These are phyloP conservation scores for Bruguiera hainesii DNA, from an alignment of 441 rosid genomes.

Conservation along the genomic window DNA sequence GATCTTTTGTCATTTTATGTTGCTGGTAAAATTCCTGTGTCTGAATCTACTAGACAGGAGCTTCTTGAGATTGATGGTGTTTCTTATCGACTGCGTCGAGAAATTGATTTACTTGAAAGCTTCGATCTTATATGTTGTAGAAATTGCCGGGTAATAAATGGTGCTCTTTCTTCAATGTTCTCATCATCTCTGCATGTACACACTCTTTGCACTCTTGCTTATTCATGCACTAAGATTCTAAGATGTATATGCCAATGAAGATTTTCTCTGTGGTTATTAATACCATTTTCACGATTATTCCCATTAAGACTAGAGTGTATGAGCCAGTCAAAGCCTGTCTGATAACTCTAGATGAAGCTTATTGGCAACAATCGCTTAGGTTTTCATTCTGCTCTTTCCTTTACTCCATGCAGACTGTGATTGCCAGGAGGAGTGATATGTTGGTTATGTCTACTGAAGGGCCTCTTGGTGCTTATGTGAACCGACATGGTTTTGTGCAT, in stretches of 20 bases:
- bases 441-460: conserved; percentile 95
- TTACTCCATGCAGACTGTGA: conserved; percentile 47
- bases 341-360: background rate
- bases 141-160: conserved; percentile 60
- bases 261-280: too few relatives aligned
- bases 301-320: background rate
- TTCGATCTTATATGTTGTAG: conserved; percentile 75
- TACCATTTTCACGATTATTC: too few relatives aligned
- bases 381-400: background rate
- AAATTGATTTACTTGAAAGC: conserved; percentile 71
- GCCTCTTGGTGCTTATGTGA: conserved; percentile 94
- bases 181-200: background rate
- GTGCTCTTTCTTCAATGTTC: conserved; percentile 14
- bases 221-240: background rate
- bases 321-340: background rate
- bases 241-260: too few relatives aligned
- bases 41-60: conserved; percentile 83
- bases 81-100: conserved; percentile 79
- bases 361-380: background rate
- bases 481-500: conserved; percentile 63
- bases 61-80: conserved; percentile 90
- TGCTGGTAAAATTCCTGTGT: conserved; percentile 92
- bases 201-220: background rate
- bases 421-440: conserved; percentile 92
- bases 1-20: conserved; percentile 76